Evolutionary conservation across 2,329 filamentous ascomycete genomes (phyloP).

Genomic region (Amylocarpus encephaloides): DNA sequence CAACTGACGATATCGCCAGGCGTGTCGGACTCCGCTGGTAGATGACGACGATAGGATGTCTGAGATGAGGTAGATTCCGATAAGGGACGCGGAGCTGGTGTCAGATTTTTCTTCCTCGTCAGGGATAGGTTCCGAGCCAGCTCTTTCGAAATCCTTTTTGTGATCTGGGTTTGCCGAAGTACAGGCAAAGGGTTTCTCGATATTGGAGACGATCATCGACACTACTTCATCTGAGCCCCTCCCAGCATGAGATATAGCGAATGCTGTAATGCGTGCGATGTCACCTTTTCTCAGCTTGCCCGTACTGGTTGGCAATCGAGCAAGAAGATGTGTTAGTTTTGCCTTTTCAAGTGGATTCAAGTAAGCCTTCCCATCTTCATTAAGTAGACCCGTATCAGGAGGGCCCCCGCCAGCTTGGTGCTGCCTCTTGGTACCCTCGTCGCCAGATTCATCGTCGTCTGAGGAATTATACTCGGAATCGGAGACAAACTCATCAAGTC

Average conservation of each 20-base stretch:
- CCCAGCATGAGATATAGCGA: slow-evolving; percentile 82
- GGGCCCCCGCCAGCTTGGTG: slow-evolving; percentile 38
- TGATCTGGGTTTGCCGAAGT: slow-evolving; percentile 62
- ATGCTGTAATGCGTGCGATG: slow-evolving; percentile 76
- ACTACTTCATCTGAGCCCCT: slow-evolving; percentile 85
- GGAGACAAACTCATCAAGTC: slow-evolving; percentile 71
- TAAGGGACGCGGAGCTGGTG: slow-evolving; percentile 65
- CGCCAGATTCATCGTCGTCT: slow-evolving; percentile 69
- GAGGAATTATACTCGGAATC: slow-evolving; percentile 83
- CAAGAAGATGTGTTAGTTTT: slow-evolving; percentile 76
- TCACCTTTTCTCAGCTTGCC: slow-evolving; percentile 75
- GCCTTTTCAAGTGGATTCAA: slow-evolving; percentile 79
- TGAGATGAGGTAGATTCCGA: slow-evolving; percentile 72
- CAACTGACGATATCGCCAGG: slow-evolving; percentile 62
- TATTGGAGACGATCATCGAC: slow-evolving; percentile 77
- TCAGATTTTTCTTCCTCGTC: slow-evolving; percentile 48
- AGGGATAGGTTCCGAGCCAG: slow-evolving; percentile 33
- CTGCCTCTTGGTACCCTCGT: slow-evolving; percentile 37
- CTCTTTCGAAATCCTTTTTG: slow-evolving; percentile 34
- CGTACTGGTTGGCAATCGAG: slow-evolving; percentile 70
- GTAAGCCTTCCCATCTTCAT: slow-evolving; percentile 43
- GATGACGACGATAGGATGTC: slow-evolving; percentile 62
- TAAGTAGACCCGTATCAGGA: slow-evolving; percentile 25
- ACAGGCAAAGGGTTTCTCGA: slow-evolving; percentile 68
- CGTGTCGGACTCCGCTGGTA: slow-evolving; percentile 56